Evolutionary conservation across 805 yeast species (phyloP), one percentile per base, ranked within the genome.

Genomic region (Blastobotrys parvus): DNA sequence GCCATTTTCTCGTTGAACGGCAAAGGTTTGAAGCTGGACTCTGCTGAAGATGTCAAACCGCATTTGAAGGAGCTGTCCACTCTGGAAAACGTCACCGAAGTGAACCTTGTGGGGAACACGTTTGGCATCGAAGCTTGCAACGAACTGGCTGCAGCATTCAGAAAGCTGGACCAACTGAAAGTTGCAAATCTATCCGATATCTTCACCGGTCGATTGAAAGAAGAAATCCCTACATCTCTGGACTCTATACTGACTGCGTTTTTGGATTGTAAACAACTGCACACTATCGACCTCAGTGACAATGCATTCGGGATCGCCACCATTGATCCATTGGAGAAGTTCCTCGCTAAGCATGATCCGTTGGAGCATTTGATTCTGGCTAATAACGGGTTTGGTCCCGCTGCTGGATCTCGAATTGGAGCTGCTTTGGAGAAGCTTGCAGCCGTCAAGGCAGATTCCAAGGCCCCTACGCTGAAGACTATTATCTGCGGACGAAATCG

Each of bases 351-450:
- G 54, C 94, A 90, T 29, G 73, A 77, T 15, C 78, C 94, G 20
- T 67, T 92, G 44, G 82, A 85, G 63, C 96, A 92, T 60, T 74
- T 92, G 62, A 80, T 86, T 52, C 70, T 92, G 49, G 82, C 96
- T 38, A 92, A 92, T 66, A 92, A 92, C 62, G 99, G 99, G 44
- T 82, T 92, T 78, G 99, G 99, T 29, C 99, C 99, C 20, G 83
- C 83, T 61, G 95, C 97, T 0, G 98, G 99, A 55, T 82, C 90
- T 45, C 77, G 95, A 61, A 84, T 92, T 48, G 99, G 97, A 47
- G 78, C 78, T 55, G 85, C 95, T 3, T 74, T 92, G 38, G 85
- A 70, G 65, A 72, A 74, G 53, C 72, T 90, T 50, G 78, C 92
- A 17, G 62, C 61, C 41, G 80, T 79, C 45, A 88, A 88, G 64